Evolutionary conservation across 208 protist genomes (phyloP).

Genomic region (Crithidia bombi): DNA sequence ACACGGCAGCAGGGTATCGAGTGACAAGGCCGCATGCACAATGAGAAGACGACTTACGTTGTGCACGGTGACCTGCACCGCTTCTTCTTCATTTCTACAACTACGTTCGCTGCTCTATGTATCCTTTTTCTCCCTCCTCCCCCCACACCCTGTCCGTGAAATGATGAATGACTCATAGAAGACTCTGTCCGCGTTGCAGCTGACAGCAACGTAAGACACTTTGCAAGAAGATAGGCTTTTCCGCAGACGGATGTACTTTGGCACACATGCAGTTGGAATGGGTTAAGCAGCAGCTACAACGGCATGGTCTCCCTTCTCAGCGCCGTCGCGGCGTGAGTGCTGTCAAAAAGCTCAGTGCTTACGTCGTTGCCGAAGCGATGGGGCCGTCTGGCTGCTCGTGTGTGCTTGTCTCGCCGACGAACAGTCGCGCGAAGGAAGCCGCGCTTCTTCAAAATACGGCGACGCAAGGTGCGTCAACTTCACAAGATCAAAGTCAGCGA

Average conservation of each 20-base stretch:
- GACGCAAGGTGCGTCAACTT: not conserved
- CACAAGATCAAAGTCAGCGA: not conserved
- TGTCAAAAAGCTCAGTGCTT: slow-evolving; percentile 16
- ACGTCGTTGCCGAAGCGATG: slow-evolving; percentile 33
- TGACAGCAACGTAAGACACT: too few species aligned
- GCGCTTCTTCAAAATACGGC: not conserved
- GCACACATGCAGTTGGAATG: slow-evolving; percentile 17
- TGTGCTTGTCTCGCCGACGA: slow-evolving; percentile 12
- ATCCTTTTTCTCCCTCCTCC: slow-evolving; percentile 3
- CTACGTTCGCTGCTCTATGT: too few species aligned
- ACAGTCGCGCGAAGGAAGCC: not conserved
- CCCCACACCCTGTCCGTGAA: not conserved
- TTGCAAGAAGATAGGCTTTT: too few species aligned
- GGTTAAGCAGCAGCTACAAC: slow-evolving; percentile 27
- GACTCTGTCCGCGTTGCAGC: too few species aligned
- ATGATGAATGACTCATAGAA: not conserved
- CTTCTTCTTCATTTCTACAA: not conserved
- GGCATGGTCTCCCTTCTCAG: not conserved
- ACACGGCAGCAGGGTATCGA: too few species aligned
- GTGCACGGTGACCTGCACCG: too few species aligned
- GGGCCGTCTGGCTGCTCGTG: slow-evolving; percentile 28
- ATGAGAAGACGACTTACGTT: too few species aligned
- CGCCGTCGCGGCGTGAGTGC: not conserved
- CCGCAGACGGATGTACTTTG: not conserved
- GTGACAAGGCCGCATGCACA: too few species aligned